These are phyloP conservation scores for Didymella lethalis DNA, from an alignment of 2,329 filamentous ascomycete species.

Conservation along the genomic window DNA sequence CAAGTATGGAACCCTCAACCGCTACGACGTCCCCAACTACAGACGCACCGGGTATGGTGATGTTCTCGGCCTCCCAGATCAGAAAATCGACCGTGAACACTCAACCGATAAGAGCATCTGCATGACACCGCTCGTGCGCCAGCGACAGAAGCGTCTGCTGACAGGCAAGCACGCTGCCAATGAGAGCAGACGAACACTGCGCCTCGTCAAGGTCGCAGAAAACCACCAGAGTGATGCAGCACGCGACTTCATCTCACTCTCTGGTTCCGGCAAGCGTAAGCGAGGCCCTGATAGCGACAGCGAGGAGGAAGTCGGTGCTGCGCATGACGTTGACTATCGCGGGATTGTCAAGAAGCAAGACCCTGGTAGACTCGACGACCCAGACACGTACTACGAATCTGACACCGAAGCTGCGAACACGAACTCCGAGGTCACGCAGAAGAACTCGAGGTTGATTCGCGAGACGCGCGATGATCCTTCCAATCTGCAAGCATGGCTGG, in stretches of 20 bases:
- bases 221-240: constrained; percentile 11
- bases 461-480: constrained; percentile 70
- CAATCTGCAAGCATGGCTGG: constrained; percentile 77
- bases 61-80: constrained; percentile 71
- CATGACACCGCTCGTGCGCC: constrained; percentile 44
- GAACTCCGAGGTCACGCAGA: constrained; percentile 54
- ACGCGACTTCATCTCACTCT: constrained; percentile 45
- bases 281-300: constrained; percentile 27
- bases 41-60: constrained; percentile 71
- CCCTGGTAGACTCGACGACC: constrained; percentile 36
- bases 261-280: constrained; percentile 33
- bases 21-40: constrained; percentile 75
- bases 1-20: constrained; percentile 76
- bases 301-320: constrained; percentile 7
- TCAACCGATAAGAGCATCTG: constrained; percentile 60
- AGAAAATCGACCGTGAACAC: constrained; percentile 72
- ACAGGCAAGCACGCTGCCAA: constrained; percentile 32
- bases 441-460: constrained; percentile 68
- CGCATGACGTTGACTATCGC: constrained; percentile 45
- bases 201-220: constrained; percentile 32
- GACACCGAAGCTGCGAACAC: constrained; percentile 26
- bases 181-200: constrained; percentile 38
- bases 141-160: constrained; percentile 59
- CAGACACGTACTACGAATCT: constrained; percentile 49
- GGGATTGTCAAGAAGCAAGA: constrained; percentile 44